Base-by-base conservation (phyloP, 1,284 basidiomycete genomes). In the Rhodotorula sp. region DNA sequence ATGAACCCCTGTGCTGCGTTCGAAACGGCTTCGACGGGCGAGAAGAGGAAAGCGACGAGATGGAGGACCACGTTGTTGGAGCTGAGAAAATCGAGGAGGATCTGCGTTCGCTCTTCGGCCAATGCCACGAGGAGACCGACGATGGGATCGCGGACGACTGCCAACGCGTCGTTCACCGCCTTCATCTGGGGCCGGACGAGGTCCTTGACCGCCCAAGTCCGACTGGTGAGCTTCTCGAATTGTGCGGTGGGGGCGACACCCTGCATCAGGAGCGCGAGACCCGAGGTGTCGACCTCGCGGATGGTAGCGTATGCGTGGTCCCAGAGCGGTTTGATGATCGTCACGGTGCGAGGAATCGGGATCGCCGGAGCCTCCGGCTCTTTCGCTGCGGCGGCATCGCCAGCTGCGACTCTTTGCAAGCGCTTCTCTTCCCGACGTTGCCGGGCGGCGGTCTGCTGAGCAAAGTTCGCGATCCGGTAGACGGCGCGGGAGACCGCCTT, bases 21-120 rank as follows among this genome's bases (percentile, higher is more conserved):
- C 76, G 91, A 90, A 22, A 94, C 81, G 17, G 86, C 84, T 33
- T 89, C 87, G 22, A 88, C 84, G 0, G 94, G 93, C 15, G 91
- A 95, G 49, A 96, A 82, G 78, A 94, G 86, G 44, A 95, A 84
- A 29, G 84, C 80, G 68, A 89, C 85, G 53, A 89, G 81, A n/a
- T 54, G 56, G n/a, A 70, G 58, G 24, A 64, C 73, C 18, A 68
- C 59, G 18, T 64, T 66, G 5, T 62, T 57, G 6, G 37, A 62
- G 17, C 37, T 57, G 60, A 72, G 64, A 53, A 75, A 63, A 5
- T 69, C 63, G 56, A 71, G 48, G 8, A 71, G 66, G 29, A 46
- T 30, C 4, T 62, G 57, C 24, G 58, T 42, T 6, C 60, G 63
- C 58, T 74, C 75, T 46, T 77, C 75, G 26, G 69, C 54, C 60